Evolutionary conservation across 202 grass and related monocot species (phyloP), one percentile per base, ranked within the genome.

Genomic region (Panicum hallii): DNA sequence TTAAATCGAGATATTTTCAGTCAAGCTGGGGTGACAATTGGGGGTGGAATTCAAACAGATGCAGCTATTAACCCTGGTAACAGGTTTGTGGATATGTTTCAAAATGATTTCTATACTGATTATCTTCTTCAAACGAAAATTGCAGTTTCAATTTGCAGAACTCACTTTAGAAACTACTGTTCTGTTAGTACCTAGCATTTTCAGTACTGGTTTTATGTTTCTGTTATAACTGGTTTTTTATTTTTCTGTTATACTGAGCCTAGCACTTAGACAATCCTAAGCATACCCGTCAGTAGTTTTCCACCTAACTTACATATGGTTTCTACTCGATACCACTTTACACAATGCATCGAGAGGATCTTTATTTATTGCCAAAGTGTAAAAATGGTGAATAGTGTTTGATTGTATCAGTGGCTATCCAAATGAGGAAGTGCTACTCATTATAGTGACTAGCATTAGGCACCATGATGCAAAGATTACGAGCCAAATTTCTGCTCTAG

Each of bases 21-120:
- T 87, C 82, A 94, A 87, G 88, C 91, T 85, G 93, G 96, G 71
- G 96, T 95, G 55, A 96, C 91, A 82, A 99, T 99, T 88, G 93
- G 93, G 53, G 97, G 93, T 80, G 97, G 97, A 61, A 88, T 94
- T 92, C 97, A 99, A 88, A 99, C 93, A 55, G 97, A 99, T 88
- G 97, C 93, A 50, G 91, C 97, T 78, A 99, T 99, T 58, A 99
- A 96, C 79, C 97, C 96, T 63, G 93, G 96, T 77, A 96, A 99
- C 81, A 99, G 96, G 96, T 96, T 72, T 57, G 89, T 79, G 2
- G n/a, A 79, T 86, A 67, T 83, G 19, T 2, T 56, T 60, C 34
- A 49, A 40, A 60, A 77, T 32, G 42, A 63, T 41, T 80, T 74
- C 13, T 46, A 44, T 70, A 57, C 49, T 77, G 8, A 61, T 68